phyloP scores from a whole-genome alignment of 352 stramenopile species.

The Pythium insidiosum region DNA sequence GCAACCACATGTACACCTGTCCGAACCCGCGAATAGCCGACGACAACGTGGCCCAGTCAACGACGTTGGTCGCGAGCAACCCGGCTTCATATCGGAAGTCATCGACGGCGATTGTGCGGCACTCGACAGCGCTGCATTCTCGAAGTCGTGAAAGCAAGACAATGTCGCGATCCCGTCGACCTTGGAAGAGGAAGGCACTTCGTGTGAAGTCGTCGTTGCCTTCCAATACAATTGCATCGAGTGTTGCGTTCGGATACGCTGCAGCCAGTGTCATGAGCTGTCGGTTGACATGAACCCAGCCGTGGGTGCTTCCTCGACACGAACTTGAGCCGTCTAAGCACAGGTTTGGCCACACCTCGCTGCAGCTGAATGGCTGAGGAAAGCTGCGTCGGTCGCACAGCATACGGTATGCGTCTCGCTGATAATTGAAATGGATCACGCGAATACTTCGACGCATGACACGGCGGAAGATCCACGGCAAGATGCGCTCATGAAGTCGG shows the following conservation, averaged over 20 bases:
- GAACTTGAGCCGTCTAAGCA: too few species aligned
- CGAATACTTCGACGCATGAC: conserved; percentile 4
- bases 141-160: conserved; percentile 5
- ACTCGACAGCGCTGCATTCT: neutral
- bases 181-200: conserved; percentile 1
- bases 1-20: conserved; percentile 8
- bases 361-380: too few species aligned
- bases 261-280: neutral
- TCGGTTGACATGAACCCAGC: neutral
- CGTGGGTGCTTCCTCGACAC: too few species aligned
- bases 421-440: conserved; percentile 12
- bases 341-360: too few species aligned
- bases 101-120: conserved; percentile 11
- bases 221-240: conserved; percentile 4
- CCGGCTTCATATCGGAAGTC: conserved; percentile 11
- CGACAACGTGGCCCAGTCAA: conserved; percentile 2
- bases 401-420: neutral
- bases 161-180: conserved; percentile 3
- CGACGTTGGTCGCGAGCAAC: neutral
- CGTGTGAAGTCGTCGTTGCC: neutral
- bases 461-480: conserved; percentile 16
- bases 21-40: conserved; percentile 2
- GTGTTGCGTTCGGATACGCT: conserved; percentile 2
- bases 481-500: conserved; percentile 11
- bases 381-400: too few species aligned